Conservation (phyloP, 441 rosid genomes). For the Gossypium gossypioides region DNA sequence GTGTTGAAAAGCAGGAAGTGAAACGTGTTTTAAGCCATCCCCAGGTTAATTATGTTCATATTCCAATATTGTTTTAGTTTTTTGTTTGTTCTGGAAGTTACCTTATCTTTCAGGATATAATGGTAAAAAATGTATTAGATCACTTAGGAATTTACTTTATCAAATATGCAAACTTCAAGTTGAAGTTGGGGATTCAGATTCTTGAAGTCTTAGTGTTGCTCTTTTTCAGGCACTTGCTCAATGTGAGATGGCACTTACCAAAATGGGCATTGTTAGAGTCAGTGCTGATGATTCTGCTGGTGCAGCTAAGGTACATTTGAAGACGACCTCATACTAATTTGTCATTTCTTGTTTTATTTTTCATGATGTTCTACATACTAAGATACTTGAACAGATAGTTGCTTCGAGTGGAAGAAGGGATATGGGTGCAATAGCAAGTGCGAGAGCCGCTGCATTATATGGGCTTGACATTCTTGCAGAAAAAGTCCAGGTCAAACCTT, state of each 20-base stretch:
- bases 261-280: slow-evolving; percentile 49
- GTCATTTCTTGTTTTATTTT: not conserved
- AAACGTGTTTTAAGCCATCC: slow-evolving; percentile 82
- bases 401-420: slow-evolving; percentile 47
- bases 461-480: slow-evolving; percentile 70
- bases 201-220: not conserved
- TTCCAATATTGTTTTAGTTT: not conserved
- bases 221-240: slow-evolving; percentile 70
- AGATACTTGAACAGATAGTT: slow-evolving; percentile 35
- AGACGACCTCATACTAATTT: slow-evolving; percentile 12
- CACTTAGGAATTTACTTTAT: not conserved
- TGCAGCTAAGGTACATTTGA: slow-evolving; percentile 65
- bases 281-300: slow-evolving; percentile 70
- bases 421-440: slow-evolving; percentile 78
- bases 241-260: slow-evolving; percentile 58
- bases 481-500: slow-evolving; percentile 53
- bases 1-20: slow-evolving; percentile 54
- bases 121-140: not conserved
- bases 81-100: slow-evolving; percentile 3
- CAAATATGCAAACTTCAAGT: not conserved
- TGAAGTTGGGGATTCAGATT: not conserved
- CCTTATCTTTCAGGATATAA: not conserved
- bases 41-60: slow-evolving; percentile 40
- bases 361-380: not conserved
- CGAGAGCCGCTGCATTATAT: slow-evolving; percentile 78